phyloP scores from a whole-genome alignment of 2,329 filamentous ascomycete species.

The Fusarium equiseti region DNA sequence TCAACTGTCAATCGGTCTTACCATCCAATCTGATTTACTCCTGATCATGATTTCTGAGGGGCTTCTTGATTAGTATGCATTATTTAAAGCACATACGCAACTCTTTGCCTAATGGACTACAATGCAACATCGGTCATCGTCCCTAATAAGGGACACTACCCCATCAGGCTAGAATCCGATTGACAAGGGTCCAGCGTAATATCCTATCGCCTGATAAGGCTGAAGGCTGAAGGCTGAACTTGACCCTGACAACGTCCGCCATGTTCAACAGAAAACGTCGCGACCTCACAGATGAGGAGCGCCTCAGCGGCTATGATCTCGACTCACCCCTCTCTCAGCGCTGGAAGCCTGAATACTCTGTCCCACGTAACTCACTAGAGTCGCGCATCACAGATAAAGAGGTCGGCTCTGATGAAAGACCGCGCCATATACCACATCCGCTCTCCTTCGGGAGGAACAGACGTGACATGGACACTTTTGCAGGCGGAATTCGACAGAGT shows the following conservation, averaged over 20 bases:
- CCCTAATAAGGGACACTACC: background rate
- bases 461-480: conserved; percentile 35
- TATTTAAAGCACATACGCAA: background rate
- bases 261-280: conserved; percentile 32
- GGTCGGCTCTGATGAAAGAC: background rate
- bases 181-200: background rate
- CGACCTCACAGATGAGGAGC: conserved; percentile 14
- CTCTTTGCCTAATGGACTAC: background rate
- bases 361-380: conserved; percentile 23
- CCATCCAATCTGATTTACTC: background rate
- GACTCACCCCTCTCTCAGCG: conserved; percentile 39
- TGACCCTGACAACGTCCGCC: background rate
- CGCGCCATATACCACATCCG: conserved; percentile 3
- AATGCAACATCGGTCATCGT: background rate
- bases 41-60: background rate
- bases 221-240: conserved; percentile 22
- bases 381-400: conserved; percentile 18
- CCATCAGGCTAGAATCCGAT: background rate
- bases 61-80: background rate
- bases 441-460: conserved; percentile 28
- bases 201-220: background rate
- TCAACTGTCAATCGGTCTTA: background rate
- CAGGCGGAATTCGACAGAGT: background rate
- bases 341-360: conserved; percentile 48
- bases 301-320: conserved; percentile 33